Base-by-base conservation (phyloP, 441 rosid species). In the Omphalea diandra region DNA sequence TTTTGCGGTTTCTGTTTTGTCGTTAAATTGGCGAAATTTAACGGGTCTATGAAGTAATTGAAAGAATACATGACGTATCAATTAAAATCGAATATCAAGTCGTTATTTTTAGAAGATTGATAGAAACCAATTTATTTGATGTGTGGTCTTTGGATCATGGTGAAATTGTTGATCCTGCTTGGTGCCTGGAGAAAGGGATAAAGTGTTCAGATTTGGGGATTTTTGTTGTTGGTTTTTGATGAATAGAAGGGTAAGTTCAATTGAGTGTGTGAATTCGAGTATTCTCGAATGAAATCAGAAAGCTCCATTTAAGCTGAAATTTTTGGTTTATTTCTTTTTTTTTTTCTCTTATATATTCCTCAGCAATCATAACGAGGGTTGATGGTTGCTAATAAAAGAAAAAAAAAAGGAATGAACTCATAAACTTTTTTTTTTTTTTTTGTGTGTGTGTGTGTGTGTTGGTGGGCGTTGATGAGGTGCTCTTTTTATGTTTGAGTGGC, bases 1-100 rank as follows among this genome's bases (percentile, higher is more conserved):
- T 60, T 27, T 44, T 60, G 65, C 71, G 52, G 65, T 67, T 71
- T 38, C 38, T 40, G n/a, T 43, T 59, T 54, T 7, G 15, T 46
- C 5, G 41, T 75, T 70, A 29, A 64, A 36, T 58, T 24, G 20
- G 36, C 57, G 60, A 15, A 56, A 20, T 69, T 53, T 66, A 53
- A 60, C 24, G 27, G 70, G 41, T 52, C 7, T 17, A 6, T 55
- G 32, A 15, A 65, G 38, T 53, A 54, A 40, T 62, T 69, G 50
- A 10, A 63, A 41, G n/a, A n/a, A 8, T 10, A 40, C 61, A 32
- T 14, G 40, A 31, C 41, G 32, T 22, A 31, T 40, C 8, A 1
- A 6, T 15, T 24, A 14, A 2, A 12, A 44, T 36, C 54, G 62
- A 31, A 17, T 38, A 67, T 2, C 26, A 0, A n/a, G 35, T 24